Base-by-base conservation (phyloP, 257 asterid genomes). In the Petunia secreta region DNA sequence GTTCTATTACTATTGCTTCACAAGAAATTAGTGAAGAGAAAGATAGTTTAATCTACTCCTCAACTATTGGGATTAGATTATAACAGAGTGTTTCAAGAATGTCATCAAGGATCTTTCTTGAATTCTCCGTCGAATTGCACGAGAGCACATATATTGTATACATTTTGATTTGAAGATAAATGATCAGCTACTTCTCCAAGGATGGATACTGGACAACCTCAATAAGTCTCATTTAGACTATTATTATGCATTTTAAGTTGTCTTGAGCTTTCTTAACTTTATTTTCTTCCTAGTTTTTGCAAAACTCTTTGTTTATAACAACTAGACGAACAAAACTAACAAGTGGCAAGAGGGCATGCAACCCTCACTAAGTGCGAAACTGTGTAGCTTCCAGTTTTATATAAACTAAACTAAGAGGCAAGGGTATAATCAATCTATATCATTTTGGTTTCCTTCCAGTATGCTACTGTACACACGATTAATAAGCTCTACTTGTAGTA, bases 181-280 rank as follows among this genome's bases (percentile, higher is more conserved):
- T 25, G 25, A 25, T 25, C 25, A 25, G 25, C 25, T 25, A 25
- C 25, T 25, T 25, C 25, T 25, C 75, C 78, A 13, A 3, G 98
- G 98, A 1, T 92, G 98, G 98, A 88, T 92, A 52, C 63, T 85
- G 86, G 87, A 94, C 71, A 92, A 88, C 81, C 85, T 94, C 6
- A 94, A 94, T 67, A 37, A 9, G 7, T 94, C 97, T 0, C 91
- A 75, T 79, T 81, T 93, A 82, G 97, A 93, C 57, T 88, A 89
- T 83, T 92, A 91, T 34, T 91, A 90, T 63, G 93, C 89, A 1
- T 78, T 91, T 43, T 86, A 58, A 2, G 92, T 89, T 0, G 85
- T 83, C 34, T 62, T 91, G 10, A 87, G 84, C 79, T 80, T 79
- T 13, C n/a, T 89, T 11, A 91, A 91, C 83, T 64, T 89, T 10